Evolutionary conservation across 768 basidiomycete species (phyloP).

Genomic region (Termitomyces sp.): DNA sequence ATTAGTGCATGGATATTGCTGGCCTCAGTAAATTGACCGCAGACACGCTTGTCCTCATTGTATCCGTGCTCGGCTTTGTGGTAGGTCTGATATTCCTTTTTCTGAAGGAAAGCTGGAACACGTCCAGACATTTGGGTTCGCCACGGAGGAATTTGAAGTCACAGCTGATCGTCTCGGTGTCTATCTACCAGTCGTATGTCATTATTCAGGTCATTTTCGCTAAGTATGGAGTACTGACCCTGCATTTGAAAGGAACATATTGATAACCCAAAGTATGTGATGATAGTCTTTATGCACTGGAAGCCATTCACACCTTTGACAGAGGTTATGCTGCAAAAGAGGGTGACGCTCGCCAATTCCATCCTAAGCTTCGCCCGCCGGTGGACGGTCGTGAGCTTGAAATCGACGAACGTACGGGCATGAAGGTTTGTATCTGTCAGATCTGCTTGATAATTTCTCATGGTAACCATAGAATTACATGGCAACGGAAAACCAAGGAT

Average conservation of each 20-base stretch:
- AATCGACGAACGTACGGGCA: constrained; percentile 71
- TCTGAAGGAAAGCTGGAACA: background rate
- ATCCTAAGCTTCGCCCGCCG: constrained; percentile 72
- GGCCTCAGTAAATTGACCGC: constrained; percentile 62
- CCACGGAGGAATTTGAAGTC: constrained; percentile 67
- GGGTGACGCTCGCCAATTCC: constrained; percentile 67
- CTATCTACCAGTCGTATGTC: constrained; percentile 64
- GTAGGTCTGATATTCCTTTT: constrained; percentile 19
- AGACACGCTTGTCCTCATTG: constrained; percentile 58
- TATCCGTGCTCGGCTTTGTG: constrained; percentile 58
- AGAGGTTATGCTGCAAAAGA: constrained; percentile 68
- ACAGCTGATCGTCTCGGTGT: constrained; percentile 70
- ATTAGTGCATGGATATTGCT: constrained; percentile 66
- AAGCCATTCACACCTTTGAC: background rate
- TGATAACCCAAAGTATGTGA: constrained; percentile 65
- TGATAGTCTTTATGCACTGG: background rate
- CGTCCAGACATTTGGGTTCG: constrained; percentile 54
- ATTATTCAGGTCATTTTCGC: background rate
- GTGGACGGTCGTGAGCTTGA: constrained; percentile 71
- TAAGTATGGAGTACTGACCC: background rate
- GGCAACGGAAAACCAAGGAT: constrained; percentile 61
- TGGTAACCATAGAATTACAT: constrained; percentile 60
- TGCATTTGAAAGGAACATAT: constrained; percentile 55
- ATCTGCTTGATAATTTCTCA: background rate
- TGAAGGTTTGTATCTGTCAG: constrained; percentile 51